A percentile compares a stretch with the other conserved stretches of the same genome.
These are phyloP conservation scores for Sordaria brevicollis DNA, from an alignment of 495 filamentous ascomycete species.

Conservation along the genomic window DNA sequence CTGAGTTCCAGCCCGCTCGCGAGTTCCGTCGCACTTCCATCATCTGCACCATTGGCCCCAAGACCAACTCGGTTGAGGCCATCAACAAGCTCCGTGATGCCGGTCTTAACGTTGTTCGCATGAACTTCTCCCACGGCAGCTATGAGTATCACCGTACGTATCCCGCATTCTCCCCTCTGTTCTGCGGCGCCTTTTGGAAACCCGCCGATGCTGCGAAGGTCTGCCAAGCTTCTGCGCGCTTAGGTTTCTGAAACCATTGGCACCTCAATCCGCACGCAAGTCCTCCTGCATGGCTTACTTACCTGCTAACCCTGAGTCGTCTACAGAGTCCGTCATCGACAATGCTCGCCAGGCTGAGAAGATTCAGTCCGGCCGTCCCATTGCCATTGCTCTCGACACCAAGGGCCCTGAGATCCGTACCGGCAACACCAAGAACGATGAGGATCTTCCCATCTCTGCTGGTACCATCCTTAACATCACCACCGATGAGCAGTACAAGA, in stretches of 20 bases:
- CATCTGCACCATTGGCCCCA: constrained; percentile 97
- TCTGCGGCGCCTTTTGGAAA: neutral
- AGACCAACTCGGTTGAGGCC: constrained; percentile 95
- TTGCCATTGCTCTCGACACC: constrained; percentile 96
- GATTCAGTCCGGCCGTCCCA: constrained; percentile 62
- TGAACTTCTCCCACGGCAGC: constrained; percentile 98
- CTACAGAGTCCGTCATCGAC: constrained; percentile 77
- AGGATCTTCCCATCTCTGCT: constrained; percentile 74
- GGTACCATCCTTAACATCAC: constrained; percentile 87
- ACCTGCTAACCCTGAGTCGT: constrained; percentile 1
- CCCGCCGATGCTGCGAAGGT: constrained; percentile 10
- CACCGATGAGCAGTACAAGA: constrained; percentile 91
- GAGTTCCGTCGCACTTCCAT: constrained; percentile 95
- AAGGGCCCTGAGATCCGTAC: constrained; percentile 99
- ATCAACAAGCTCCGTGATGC: constrained; percentile 84
- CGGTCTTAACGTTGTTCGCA: constrained; percentile 91
- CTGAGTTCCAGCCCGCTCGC: constrained; percentile 67
- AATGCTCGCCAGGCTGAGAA: constrained; percentile 79
- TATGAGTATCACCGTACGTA: constrained; percentile 51
- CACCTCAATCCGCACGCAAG: neutral
- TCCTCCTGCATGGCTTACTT: constrained; percentile 35
- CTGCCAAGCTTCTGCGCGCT: neutral
- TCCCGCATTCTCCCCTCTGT: neutral
- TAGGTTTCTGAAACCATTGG: neutral
- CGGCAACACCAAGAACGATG: constrained; percentile 77